These are phyloP conservation scores for Sesbania bispinosa DNA, from an alignment of 306 rosid genomes.

Conservation along the genomic window DNA sequence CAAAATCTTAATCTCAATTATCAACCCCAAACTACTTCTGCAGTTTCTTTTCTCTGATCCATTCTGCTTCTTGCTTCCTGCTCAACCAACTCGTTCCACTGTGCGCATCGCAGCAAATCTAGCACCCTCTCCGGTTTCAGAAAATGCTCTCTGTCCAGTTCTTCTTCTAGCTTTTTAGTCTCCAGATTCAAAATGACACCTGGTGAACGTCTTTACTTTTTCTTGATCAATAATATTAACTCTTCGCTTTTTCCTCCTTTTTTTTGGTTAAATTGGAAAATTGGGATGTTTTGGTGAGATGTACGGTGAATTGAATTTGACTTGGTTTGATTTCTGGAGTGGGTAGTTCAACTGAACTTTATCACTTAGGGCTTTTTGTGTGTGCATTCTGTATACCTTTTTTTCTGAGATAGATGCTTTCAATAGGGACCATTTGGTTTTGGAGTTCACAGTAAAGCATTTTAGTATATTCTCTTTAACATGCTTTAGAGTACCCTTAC, in stretches of 20 bases:
- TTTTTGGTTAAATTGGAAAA: background rate
- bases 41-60: too few relatives aligned
- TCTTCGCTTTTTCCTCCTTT: background rate
- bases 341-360: background rate
- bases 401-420: background rate
- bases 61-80: too few relatives aligned
- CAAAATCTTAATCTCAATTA: too few relatives aligned
- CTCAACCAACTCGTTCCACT: too few relatives aligned
- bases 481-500: background rate
- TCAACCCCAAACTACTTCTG: too few relatives aligned
- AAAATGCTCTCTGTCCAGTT: conserved; percentile 19
- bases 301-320: conserved; percentile 16
- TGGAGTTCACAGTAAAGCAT: background rate
- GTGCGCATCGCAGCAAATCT: too few relatives aligned
- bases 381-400: background rate
- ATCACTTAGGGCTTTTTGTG: background rate
- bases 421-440: conserved; percentile 17
- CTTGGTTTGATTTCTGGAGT: conserved; percentile 9
- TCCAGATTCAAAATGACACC: conserved; percentile 34
- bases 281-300: background rate
- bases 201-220: conserved; percentile 30
- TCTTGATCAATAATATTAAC: background rate
- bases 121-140: background rate
- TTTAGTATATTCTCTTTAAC: conserved; percentile 22
- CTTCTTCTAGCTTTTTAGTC: conserved; percentile 12